A percentile compares a stretch with the other conserved stretches of the same genome.
These are phyloP conservation scores for Wickerhamomyces rabaulensis DNA, from an alignment of 805 yeast genomes.

Conservation along the genomic window DNA sequence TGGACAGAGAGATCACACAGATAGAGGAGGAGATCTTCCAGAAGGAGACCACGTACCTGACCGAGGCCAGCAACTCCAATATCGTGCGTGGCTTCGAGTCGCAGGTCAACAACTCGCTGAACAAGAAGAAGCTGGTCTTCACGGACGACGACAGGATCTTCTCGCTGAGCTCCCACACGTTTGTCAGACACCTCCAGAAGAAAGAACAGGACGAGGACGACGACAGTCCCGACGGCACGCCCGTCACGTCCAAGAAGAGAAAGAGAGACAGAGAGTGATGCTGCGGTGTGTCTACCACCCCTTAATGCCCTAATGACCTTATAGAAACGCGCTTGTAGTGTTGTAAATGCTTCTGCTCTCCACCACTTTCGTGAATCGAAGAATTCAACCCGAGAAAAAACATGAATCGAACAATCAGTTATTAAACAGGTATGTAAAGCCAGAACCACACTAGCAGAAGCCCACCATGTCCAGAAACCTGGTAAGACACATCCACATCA, in stretches of 20 bases:
- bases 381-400: not conserved
- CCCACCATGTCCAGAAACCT: not conserved
- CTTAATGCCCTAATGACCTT: not conserved
- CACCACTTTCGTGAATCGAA: not conserved
- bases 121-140: slow-evolving; percentile 43
- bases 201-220: slow-evolving; percentile 32
- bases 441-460: too few relatives aligned
- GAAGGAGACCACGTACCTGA: slow-evolving; percentile 71
- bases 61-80: slow-evolving; percentile 67
- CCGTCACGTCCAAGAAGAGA: slow-evolving; percentile 4
- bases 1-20: slow-evolving; percentile 57
- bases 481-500: slow-evolving; percentile 3
- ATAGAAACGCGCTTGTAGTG: not conserved
- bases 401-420: too few relatives aligned
- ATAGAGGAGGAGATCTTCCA: slow-evolving; percentile 78
- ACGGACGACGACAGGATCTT: slow-evolving; percentile 78
- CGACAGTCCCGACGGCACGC: slow-evolving; percentile 19
- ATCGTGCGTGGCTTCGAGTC: slow-evolving; percentile 85
- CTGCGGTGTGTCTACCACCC: too few relatives aligned
- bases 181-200: slow-evolving; percentile 56
- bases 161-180: slow-evolving; percentile 68
- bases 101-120: slow-evolving; percentile 31
- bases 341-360: too few relatives aligned
- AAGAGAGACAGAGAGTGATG: not conserved
- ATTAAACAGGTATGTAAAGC: too few relatives aligned